A percentile compares a stretch with the other conserved stretches of the same genome.
phyloP scores from a whole-genome alignment of 2,329 filamentous ascomycete genomes.

The Aspergillus amoenus region DNA sequence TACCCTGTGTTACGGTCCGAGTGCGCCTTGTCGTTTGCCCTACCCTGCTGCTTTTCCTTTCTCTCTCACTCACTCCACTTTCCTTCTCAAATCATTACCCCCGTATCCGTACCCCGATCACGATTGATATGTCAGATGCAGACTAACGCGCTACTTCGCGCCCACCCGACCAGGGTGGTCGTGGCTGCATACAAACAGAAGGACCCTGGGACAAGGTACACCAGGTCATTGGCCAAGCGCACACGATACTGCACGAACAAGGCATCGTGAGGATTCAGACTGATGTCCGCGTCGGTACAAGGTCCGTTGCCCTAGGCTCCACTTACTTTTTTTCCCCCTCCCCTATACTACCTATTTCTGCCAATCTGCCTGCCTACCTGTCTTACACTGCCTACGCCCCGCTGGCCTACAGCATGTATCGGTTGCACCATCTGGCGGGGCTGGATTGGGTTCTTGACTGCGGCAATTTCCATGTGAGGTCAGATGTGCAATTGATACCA shows the following conservation, averaged over 20 bases:
- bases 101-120: neutral
- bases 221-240: constrained; percentile 79
- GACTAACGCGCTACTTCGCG: constrained; percentile 1
- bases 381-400: neutral
- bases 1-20: neutral
- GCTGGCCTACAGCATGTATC: neutral
- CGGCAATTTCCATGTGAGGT: neutral
- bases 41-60: neutral
- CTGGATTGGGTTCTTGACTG: too few relatives aligned
- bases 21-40: neutral
- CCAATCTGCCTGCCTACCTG: neutral
- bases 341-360: neutral
- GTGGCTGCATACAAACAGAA: constrained; percentile 57
- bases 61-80: neutral
- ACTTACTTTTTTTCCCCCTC: neutral
- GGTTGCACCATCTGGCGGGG: neutral
- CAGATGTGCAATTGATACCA: neutral
- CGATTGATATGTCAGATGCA: neutral
- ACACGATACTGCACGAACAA: constrained; percentile 71
- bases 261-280: constrained; percentile 84
- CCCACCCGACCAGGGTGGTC: neutral
- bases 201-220: constrained; percentile 90
- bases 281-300: constrained; percentile 80
- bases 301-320: constrained; percentile 49
- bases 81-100: too few relatives aligned